Evolutionary conservation across 768 basidiomycete genomes (phyloP).

Genomic region (Pseudohyphozyma bogoriensis): DNA sequence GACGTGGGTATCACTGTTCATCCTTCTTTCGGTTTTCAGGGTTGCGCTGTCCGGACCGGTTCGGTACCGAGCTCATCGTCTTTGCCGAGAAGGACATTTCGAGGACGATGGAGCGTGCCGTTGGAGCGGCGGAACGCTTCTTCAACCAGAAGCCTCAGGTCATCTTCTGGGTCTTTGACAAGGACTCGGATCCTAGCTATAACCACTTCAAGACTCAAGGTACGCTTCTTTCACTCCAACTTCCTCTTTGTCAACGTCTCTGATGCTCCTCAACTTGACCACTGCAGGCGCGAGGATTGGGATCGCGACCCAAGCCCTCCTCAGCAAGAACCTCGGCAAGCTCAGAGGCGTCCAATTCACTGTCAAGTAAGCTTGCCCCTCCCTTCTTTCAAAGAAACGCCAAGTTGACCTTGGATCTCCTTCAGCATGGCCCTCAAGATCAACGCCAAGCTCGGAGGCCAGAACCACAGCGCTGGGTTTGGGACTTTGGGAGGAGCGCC

Average conservation of each 20-base stretch:
- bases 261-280: no score
- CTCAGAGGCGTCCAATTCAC: background rate
- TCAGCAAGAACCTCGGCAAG: background rate
- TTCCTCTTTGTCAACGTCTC: background rate
- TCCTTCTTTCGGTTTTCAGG: no score
- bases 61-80: no score
- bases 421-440: background rate
- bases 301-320: slow-evolving; percentile 8
- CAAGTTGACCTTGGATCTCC: background rate
- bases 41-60: no score
- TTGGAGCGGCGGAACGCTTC: no score
- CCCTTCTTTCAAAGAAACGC: background rate
- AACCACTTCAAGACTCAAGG: background rate
- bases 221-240: background rate
- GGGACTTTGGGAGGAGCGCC: background rate
- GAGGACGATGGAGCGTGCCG: no score
- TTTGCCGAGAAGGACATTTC: no score
- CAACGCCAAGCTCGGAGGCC: slow-evolving; percentile 4
- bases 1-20: no score
- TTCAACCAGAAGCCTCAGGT: background rate
- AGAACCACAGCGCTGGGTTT: background rate
- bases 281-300: background rate
- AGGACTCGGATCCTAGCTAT: background rate
- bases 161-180: background rate
- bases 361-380: slow-evolving; percentile 4